Evolutionary conservation across 2,329 filamentous ascomycete genomes (phyloP), one percentile per base, ranked within the genome.

Genomic region (Diaporthe vaccinii): DNA sequence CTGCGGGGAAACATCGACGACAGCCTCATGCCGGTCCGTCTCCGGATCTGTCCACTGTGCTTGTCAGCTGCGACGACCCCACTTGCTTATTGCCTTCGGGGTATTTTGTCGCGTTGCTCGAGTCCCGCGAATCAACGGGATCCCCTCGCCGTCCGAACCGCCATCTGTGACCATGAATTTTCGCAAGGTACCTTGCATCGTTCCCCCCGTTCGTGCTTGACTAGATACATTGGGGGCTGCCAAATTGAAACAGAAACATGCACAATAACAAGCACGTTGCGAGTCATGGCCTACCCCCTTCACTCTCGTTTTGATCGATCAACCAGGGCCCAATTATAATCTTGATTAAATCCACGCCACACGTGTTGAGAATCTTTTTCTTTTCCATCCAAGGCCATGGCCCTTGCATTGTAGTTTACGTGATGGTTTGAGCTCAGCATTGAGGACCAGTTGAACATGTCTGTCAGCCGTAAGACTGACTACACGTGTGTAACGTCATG

Each of bases 1-100:
- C 15, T 55, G 65, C 65, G 65, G 65, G 65, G 65, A 69, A 69
- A 7, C 34, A 41, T 55, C 34, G 49, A 31, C 34, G 65, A 69
- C 49, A 69, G 14, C 65, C 65, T 69, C 65, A 69, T 5, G 46
- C 22, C 34, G 46, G 49, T 20, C 22, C 22, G n/a, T 28, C 36
- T 25, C 22, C 31, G 46, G 49, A 34, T 25, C 22, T 36, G 17
- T 53, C 4, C 22, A 51, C 31, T 22, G n/a, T 39, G 46, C 1
- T 7, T 68, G 65, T 55, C 49, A 28, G 65, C 65, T 20, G n/a
- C 49, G n/a, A 20, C 14, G 9, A 69, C 65, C 65, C 65, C 65
- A 39, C 46, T 28, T 53, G 34, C 14, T 10, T 28, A 6, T 20
- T 28, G 31, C 2, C 20, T 39, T 68, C 65, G 65, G 65, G 46